Percentiles rank a stretch among this genome's conserved stretches.
Conservation (phyloP, 2,329 filamentous ascomycete species). For the Cladosporium colombiae region DNA sequence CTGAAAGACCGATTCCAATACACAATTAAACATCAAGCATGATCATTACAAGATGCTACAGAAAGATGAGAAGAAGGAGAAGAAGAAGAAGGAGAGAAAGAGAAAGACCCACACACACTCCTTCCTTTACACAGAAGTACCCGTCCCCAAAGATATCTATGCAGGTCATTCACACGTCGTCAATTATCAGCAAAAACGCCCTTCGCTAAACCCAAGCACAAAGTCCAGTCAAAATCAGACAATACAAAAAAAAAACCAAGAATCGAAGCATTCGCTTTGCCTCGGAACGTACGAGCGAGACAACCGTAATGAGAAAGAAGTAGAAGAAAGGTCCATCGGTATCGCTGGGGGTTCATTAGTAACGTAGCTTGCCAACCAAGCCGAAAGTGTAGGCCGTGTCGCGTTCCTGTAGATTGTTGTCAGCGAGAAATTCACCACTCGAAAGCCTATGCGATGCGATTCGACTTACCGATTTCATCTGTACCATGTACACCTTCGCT, state of each 20-base stretch:
- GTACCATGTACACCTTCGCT: slow-evolving; percentile 65
- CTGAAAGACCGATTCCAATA: not conserved
- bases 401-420: slow-evolving; percentile 42
- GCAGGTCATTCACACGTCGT: not conserved
- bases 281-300: not conserved
- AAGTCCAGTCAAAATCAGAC: not conserved
- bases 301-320: slow-evolving; percentile 1
- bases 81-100: too few relatives aligned
- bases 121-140: not conserved
- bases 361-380: slow-evolving; percentile 52
- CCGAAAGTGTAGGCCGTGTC: slow-evolving; percentile 53
- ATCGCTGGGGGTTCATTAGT: slow-evolving; percentile 35
- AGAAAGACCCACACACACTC: not conserved
- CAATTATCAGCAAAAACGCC: not conserved
- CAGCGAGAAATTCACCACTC: slow-evolving; percentile 11
- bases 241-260: not conserved
- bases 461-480: slow-evolving; percentile 42
- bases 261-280: not conserved
- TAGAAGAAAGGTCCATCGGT: not conserved
- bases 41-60: not conserved
- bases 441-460: not conserved
- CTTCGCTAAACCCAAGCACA: slow-evolving; percentile 1
- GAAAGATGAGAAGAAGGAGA: not conserved
- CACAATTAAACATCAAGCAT: not conserved
- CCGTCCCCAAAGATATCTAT: not conserved